Conservation (phyloP, 2,329 filamentous ascomycete species). For the Colletotrichum australisinense region DNA sequence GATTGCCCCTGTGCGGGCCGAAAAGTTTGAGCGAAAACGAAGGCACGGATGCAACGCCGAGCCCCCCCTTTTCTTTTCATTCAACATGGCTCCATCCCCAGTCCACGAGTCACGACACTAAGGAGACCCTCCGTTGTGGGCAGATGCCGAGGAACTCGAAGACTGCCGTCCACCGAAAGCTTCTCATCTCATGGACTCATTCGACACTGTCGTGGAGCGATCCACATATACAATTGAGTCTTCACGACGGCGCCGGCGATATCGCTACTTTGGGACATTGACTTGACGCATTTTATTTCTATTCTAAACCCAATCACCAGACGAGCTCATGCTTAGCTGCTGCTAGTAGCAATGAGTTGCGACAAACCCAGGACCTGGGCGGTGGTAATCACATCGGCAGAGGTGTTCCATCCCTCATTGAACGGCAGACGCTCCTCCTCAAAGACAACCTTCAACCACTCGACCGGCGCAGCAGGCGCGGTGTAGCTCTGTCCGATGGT, state of each 20-base stretch:
- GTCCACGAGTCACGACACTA: neutral
- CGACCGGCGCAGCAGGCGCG: constrained; percentile 24
- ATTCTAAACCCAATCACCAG: neutral
- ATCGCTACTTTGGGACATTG: neutral
- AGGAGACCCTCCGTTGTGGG: neutral
- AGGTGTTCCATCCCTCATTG: constrained; percentile 24
- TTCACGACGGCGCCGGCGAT: neutral
- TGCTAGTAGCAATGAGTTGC: constrained; percentile 23
- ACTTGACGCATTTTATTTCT: too few species aligned
- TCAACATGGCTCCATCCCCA: neutral
- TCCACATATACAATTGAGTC: neutral
- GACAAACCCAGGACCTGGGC: constrained; percentile 26
- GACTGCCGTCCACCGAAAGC: neutral
- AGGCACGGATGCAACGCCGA: neutral
- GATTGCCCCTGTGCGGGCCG: neutral
- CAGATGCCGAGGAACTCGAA: too few species aligned
- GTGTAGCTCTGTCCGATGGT: constrained; percentile 35
- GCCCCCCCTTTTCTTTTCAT: neutral
- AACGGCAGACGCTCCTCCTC: constrained; percentile 33
- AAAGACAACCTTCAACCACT: constrained; percentile 27
- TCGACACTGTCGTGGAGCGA: too few species aligned
- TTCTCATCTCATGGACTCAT: neutral
- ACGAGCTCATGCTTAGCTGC: neutral
- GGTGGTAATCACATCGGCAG: constrained; percentile 3
- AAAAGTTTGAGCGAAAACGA: neutral